phyloP scores from a whole-genome alignment of 1,139 yeast species.

The Pneumocystis jirovecii region DNA sequence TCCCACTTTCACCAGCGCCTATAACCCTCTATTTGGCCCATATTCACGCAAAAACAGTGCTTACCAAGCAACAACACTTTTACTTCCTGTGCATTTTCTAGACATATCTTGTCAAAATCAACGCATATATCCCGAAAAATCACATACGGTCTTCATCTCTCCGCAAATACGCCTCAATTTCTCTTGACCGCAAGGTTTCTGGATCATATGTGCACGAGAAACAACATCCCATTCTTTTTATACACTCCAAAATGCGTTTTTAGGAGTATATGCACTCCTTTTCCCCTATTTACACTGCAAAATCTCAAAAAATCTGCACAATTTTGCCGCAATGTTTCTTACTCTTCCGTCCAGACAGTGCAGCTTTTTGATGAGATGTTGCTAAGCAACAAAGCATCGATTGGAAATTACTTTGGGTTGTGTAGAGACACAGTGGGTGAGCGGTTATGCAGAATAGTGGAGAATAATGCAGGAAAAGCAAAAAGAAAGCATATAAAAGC shows the following conservation, averaged over 20 bases:
- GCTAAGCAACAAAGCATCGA: no score
- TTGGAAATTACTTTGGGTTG: no score
- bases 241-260: background rate
- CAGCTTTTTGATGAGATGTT: no score
- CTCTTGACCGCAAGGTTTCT: background rate
- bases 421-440: no score
- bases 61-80: background rate
- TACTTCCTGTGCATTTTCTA: background rate
- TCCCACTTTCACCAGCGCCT: conserved; percentile 90
- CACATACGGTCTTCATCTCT: background rate
- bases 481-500: no score
- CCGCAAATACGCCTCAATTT: background rate
- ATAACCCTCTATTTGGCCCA: background rate
- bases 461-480: no score
- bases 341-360: no score
- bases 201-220: background rate
- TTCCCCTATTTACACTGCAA: background rate
- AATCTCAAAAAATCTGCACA: no score
- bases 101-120: background rate
- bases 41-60: background rate
- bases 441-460: no score
- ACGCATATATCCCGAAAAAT: background rate
- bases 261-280: background rate
- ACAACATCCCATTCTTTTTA: background rate
- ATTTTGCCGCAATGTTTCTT: no score